Conservation (phyloP, 1,284 basidiomycete species). For the Apiotrichum veenhuisii region DNA sequence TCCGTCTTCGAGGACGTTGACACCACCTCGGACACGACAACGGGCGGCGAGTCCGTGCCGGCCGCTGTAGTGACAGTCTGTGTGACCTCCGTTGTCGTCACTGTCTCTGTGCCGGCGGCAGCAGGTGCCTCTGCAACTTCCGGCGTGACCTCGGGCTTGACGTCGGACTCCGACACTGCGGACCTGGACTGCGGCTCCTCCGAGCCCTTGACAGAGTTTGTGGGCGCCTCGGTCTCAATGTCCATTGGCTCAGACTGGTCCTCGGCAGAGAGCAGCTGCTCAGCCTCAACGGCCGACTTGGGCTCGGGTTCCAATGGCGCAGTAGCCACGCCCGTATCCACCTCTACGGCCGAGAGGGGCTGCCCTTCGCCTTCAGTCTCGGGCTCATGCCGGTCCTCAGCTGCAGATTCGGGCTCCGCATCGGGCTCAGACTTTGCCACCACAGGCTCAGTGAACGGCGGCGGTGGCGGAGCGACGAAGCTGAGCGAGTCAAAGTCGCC, state of each 20-base stretch:
- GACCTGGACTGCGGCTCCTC: not conserved
- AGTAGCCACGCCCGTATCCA: not conserved
- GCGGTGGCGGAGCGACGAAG: conserved; percentile 8
- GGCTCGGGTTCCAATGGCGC: too few relatives aligned
- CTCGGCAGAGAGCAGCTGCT: not conserved
- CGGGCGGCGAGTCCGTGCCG: not conserved
- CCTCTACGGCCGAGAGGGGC: not conserved
- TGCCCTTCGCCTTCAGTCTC: not conserved
- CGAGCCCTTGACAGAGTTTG: not conserved
- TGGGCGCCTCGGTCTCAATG: not conserved
- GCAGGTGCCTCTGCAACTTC: not conserved
- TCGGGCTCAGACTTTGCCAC: not conserved
- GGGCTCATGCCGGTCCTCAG: not conserved
- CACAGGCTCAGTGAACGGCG: not conserved
- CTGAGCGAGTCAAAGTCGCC: conserved; percentile 36
- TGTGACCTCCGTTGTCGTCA: not conserved
- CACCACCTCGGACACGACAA: not conserved
- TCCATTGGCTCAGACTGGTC: not conserved
- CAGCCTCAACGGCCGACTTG: not conserved
- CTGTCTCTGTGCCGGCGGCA: too few relatives aligned
- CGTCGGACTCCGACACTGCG: not conserved
- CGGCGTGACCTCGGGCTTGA: not conserved
- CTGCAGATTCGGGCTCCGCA: not conserved
- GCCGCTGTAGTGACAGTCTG: not conserved
- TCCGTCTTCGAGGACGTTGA: not conserved